Conservation (phyloP, 192 early-diverging fungal species). For the Coemansia sp. region DNA sequence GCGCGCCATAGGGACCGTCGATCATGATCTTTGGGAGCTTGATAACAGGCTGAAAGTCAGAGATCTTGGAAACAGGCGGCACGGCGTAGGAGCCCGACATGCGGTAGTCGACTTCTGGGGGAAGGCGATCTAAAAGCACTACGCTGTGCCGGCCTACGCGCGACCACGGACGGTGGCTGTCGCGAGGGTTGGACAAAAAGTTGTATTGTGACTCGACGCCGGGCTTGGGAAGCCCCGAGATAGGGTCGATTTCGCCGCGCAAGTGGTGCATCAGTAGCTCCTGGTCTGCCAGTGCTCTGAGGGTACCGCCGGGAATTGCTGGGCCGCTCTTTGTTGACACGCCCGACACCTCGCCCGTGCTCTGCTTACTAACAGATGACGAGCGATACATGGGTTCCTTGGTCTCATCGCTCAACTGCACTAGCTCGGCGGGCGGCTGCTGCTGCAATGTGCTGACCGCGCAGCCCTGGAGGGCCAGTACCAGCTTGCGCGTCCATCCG, state of each 20-base stretch:
- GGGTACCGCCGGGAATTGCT: slow-evolving; percentile 16
- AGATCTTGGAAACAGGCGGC: slow-evolving; percentile 11
- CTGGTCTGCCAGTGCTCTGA: slow-evolving; percentile 50
- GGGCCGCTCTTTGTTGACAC: slow-evolving; percentile 16
- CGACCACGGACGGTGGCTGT: slow-evolving; percentile 45
- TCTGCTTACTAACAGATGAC: slow-evolving; percentile 7
- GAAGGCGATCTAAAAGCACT: slow-evolving; percentile 53
- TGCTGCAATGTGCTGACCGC: slow-evolving; percentile 33
- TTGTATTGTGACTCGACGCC: slow-evolving; percentile 34
- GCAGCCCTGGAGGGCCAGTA: slow-evolving; percentile 40
- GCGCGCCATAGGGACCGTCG: slow-evolving; percentile 84
- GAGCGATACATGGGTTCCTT: slow-evolving; percentile 29
- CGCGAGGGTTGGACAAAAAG: slow-evolving; percentile 14
- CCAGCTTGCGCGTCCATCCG: slow-evolving; percentile 73
- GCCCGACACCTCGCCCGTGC: slow-evolving; percentile 12
- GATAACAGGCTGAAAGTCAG: slow-evolving; percentile 28
- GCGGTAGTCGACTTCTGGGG: slow-evolving; percentile 45
- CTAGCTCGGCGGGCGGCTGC: not conserved
- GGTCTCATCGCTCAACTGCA: not conserved
- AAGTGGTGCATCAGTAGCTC: slow-evolving; percentile 52
- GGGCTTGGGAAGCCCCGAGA: slow-evolving; percentile 35
- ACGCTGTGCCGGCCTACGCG: slow-evolving; percentile 45
- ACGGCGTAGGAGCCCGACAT: slow-evolving; percentile 22
- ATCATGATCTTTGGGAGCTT: slow-evolving; percentile 65
- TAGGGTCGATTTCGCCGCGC: slow-evolving; percentile 44